Evolutionary conservation across 2,329 filamentous ascomycete species (phyloP).

Genomic region (Colletotrichum spaethianum): DNA sequence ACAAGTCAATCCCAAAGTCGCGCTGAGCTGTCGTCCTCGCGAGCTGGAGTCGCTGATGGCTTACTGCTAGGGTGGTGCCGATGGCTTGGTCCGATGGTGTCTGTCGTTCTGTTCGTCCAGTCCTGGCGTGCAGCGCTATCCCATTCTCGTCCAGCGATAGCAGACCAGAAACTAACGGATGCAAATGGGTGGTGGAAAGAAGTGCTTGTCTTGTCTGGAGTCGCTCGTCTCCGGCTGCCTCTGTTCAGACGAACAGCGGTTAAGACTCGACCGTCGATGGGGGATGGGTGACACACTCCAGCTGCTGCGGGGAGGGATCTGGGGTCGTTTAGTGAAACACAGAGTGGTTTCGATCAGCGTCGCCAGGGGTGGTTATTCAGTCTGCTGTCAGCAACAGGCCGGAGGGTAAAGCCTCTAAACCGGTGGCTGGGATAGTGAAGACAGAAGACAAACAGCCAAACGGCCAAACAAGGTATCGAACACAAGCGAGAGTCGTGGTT

Average conservation of each 20-base stretch:
- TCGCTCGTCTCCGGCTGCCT: not conserved
- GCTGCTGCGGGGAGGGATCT: constrained; percentile 39
- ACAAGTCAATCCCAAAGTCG: constrained; percentile 32
- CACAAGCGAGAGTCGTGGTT: not conserved
- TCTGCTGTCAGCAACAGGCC: not conserved
- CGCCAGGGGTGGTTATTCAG: constrained; percentile 12
- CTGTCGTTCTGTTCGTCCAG: constrained; percentile 29
- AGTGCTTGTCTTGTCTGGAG: not conserved
- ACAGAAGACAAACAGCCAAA: constrained; percentile 1
- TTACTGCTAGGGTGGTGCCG: constrained; percentile 30
- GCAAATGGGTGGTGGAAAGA: not conserved
- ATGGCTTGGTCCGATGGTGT: constrained; percentile 30
- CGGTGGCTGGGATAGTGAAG: not conserved
- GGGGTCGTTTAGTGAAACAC: constrained; percentile 40
- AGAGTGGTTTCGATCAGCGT: constrained; percentile 37
- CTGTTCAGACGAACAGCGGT: constrained; percentile 39
- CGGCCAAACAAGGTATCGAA: constrained; percentile 4
- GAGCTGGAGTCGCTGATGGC: constrained; percentile 28
- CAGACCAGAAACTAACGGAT: constrained; percentile 5
- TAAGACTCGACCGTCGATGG: constrained; percentile 8
- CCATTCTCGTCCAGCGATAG: constrained; percentile 33
- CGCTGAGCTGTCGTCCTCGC: constrained; percentile 25
- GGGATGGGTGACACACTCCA: constrained; percentile 30
- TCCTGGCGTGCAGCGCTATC: constrained; percentile 36
- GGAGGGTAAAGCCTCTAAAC: not conserved